Base-by-base conservation (phyloP, 768 basidiomycete genomes). In the Podaxis sp. region DNA sequence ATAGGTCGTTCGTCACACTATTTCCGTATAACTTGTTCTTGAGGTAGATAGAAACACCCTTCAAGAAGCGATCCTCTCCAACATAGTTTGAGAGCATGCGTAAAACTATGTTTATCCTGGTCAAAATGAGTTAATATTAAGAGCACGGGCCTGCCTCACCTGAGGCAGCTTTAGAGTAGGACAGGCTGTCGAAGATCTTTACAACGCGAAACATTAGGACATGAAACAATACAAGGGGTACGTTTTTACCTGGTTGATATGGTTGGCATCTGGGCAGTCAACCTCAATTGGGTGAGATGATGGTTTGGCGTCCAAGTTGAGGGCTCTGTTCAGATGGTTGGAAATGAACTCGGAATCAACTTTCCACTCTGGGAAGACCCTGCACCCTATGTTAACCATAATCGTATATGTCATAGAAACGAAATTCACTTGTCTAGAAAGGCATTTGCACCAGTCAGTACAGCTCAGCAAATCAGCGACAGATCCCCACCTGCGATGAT, bases 201-300 rank as follows among this genome's bases (percentile, higher is more conserved):
- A 40, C 17, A 22, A 41, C 11, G 12, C 51, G 47, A 49, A 36
- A 15, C 27, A 33, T 47, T 19, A 37, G 59, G 53, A 49, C 25
- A 43, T 27, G 19, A 50, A 56, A 54, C 19, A 17, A 29, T 58
- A 0, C 36, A 24, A 22, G 49, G 56, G 40, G 29, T 25, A 25
- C 15, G 13, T 22, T 61, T 61, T 52, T 51, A 87, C 87, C 78
- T 90, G 89, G 68, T 89, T 90, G 69, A 94, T 92, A 67, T 89
- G 83, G 69, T 91, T 89, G 7, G 92, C 90, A 71, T 96, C 93
- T 0, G 89, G 90, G 70, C 91, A 93, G 13, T 90, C 88, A 27
- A 96, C 93, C 72, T 98, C 93, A 67, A 98, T 91, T 1, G 96
- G 91, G 72, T 98, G 96, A 11, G 92, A 94, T 22, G 93, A 93